These are phyloP conservation scores for Hortiboletus campestris DNA, from an alignment of 768 basidiomycete species.

Conservation along the genomic window DNA sequence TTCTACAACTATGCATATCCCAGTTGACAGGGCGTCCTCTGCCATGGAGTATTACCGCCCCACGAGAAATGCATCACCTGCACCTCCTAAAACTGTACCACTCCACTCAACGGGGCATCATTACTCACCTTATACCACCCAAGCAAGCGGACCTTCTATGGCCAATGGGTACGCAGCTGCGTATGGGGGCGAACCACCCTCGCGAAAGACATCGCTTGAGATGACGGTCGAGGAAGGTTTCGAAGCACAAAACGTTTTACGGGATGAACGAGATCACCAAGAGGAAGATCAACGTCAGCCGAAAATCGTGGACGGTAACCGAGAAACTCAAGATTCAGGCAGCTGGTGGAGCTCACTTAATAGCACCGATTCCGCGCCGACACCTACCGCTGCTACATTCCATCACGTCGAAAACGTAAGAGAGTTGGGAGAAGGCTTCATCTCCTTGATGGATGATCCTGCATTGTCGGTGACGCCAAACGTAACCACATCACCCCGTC, in stretches of 20 bases:
- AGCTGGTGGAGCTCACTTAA: conserved; percentile 64
- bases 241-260: conserved; percentile 5
- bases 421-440: conserved; percentile 57
- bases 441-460: conserved; percentile 77
- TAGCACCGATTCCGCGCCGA: conserved; percentile 42
- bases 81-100: conserved; percentile 51
- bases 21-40: conserved; percentile 71
- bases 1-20: conserved; percentile 44
- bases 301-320: conserved; percentile 29
- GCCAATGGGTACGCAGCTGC: conserved; percentile 39
- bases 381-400: conserved; percentile 73
- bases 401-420: conserved; percentile 47
- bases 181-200: conserved; percentile 32
- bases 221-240: conserved; percentile 28
- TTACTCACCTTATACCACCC: conserved; percentile 30
- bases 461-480: conserved; percentile 41
- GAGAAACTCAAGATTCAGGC: conserved; percentile 38
- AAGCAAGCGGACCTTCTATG: conserved; percentile 24
- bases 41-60: conserved; percentile 71
- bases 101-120: conserved; percentile 40
- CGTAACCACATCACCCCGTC: conserved; percentile 7
- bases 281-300: conserved; percentile 3
- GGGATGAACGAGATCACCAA: conserved; percentile 3
- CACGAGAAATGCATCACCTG: conserved; percentile 49
- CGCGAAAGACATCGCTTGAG: conserved; percentile 31